Evolutionary conservation across 306 rosid species (phyloP), one percentile per base, ranked within the genome.

Genomic region (Biancaea sappan): DNA sequence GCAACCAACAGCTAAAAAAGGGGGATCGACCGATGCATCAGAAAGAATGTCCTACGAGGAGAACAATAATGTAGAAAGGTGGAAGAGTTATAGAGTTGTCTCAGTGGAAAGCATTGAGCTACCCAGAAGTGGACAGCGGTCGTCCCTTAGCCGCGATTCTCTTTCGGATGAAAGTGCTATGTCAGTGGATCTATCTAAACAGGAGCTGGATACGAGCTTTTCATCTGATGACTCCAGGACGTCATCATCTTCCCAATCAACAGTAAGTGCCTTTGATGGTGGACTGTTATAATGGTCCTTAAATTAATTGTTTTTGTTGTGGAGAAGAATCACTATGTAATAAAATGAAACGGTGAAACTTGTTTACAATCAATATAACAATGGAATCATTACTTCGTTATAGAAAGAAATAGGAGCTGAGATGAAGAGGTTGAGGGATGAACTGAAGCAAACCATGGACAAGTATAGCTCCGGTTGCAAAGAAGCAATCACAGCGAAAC

Each of bases 401-500:
- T 86, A 95, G 99, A 79, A 68, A 71, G 98, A 90, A 0, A 26
- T 92, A 5, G 97, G 87, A 82, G 96, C 88, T 26, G 96, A 92
- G 87, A 92, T 95, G 98, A 87, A 74, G 75, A 90, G 93, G 85
- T 79, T 95, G 83, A 92, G 87, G 88, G 87, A 83, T 24, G 99
- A 95, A 78, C 77, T 95, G 80, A 88, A 95, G 82, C 96, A 95
- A 83, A 95, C 99, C 69, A 92, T 92, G 97, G 91, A 95, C 79
- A 86, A 92, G 98, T 95, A 95, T 59, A 95, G 92, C 87, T 86
- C 98, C 68, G 99, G 98, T 34, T 90, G 99, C 88, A 95, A 88
- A 82, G 98, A 95, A 87, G 99, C 99, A 57, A 90, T 95, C 75
- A 87, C 97, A 52, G 99, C 99, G 28, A 92, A 95, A 84, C 87